Base-by-base conservation (phyloP, 1,139 yeast genomes). In the Geotrichum reessii region DNA sequence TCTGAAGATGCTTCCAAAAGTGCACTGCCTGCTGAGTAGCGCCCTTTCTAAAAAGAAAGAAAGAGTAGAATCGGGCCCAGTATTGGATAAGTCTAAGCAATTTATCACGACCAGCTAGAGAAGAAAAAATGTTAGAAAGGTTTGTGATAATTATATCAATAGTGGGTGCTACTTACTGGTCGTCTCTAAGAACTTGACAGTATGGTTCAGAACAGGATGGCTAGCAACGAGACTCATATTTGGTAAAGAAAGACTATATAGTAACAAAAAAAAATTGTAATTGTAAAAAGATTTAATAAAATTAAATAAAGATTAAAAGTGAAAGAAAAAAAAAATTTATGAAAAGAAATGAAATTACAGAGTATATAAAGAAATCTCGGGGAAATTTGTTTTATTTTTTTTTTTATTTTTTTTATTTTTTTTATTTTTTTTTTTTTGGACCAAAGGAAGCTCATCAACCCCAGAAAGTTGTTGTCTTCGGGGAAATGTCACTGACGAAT, bases 51-150 rank as follows among this genome's bases (percentile, higher is more conserved):
- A 78, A 78, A 52, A 84, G 80, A 70, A 84, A 82, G 73, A 75
- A 86, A 12, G 87, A 74, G 59, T 89, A 74, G 73, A 91, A 87
- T 63, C 96, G 78, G 19, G 90, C 81, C 67, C 88, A 78, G 74
- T 92, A 92, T 65, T 95, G 97, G 58, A 91, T 80, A 60, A 88
- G 76, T 67, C 98, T 84, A 69, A 87, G 79, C 28, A 85, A 72
- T 77, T 92, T 92, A 72, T 92, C 97, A 66, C 95, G 77, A 40
- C 87, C 87, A 55, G 72, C 77, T 61, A 63, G n/a, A 11, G 25
- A 47, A 19, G 21, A 8, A 21, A 31, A 50, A 19, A 47, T 25
- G 52, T 40, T 27, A 31, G 42, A 49, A 48, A 25, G 14, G 52
- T 3, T 19, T 31, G 51, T 25, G 27, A 17, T 25, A 12, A 12